These are phyloP conservation scores for Rhytidiadelphus loreus DNA, from an alignment of 225 moss, liverwort and hornwort genomes.

Conservation along the genomic window DNA sequence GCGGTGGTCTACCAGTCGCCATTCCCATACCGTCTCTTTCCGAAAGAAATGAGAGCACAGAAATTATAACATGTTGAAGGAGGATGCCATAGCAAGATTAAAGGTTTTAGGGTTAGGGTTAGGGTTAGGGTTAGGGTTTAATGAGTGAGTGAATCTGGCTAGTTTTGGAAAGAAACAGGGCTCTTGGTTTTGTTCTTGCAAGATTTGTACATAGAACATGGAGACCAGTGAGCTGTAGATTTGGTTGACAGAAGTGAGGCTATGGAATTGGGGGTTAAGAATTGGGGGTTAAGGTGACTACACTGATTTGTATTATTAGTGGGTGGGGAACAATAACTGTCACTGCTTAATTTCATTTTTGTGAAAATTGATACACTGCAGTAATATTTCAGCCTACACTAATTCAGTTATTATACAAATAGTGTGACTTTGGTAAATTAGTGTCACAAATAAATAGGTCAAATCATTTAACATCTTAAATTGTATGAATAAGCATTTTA, in stretches of 20 bases:
- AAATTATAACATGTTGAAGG: too few species aligned
- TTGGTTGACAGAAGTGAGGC: too few species aligned
- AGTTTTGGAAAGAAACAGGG: not conserved
- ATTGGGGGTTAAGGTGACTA: not conserved
- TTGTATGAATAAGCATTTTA: not conserved
- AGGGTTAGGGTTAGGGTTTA: too few species aligned
- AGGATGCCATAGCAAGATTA: not conserved
- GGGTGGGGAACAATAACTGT: not conserved
- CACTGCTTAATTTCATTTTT: not conserved
- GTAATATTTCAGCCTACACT: not conserved
- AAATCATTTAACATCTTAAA: not conserved
- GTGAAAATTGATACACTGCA: not conserved
- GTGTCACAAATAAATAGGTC: not conserved
- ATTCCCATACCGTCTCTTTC: slow-evolving; percentile 42
- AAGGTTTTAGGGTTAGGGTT: too few species aligned
- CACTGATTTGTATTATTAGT: not conserved
- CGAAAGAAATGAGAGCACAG: not conserved
- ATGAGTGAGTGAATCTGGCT: not conserved
- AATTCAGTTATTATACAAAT: too few species aligned
- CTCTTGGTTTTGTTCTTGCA: not conserved
- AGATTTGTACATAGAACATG: not conserved
- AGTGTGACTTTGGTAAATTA: not conserved
- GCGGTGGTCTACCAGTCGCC: slow-evolving; percentile 50
- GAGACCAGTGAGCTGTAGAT: not conserved
- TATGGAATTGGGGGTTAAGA: not conserved